Evolutionary conservation across 257 asterid species (phyloP).

Genomic region (Ligustrum vulgare): DNA sequence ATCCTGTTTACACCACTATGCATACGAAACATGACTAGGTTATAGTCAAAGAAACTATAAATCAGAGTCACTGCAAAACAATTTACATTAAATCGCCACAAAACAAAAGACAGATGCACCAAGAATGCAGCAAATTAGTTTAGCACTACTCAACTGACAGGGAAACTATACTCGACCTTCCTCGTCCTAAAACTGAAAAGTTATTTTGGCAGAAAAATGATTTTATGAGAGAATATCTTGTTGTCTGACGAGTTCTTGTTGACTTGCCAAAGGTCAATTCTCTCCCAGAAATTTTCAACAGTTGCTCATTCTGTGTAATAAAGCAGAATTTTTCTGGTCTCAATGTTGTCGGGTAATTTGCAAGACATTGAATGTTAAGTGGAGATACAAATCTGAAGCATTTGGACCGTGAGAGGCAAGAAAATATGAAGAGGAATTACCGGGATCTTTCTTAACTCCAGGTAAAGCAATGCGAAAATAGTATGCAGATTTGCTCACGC

Average conservation of each 20-base stretch:
- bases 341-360: neutral
- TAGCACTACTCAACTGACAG: neutral
- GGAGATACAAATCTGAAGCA: neutral
- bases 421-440: slow-evolving; percentile 34
- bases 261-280: neutral
- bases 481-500: slow-evolving; percentile 60
- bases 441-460: slow-evolving; percentile 86
- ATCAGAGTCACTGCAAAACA: neutral
- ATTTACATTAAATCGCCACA: neutral
- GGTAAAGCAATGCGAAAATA: slow-evolving; percentile 85
- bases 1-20: neutral
- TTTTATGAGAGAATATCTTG: neutral
- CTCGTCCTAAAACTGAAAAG: neutral
- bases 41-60: neutral
- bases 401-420: neutral
- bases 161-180: neutral
- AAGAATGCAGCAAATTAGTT: neutral
- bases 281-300: neutral
- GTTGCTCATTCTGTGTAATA: neutral
- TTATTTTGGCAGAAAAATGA: neutral
- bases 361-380: neutral
- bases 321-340: neutral
- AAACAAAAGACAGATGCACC: neutral
- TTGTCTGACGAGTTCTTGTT: neutral
- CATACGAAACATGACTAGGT: neutral